A percentile compares a stretch with the other conserved stretches of the same genome.
These are phyloP conservation scores for Hygrophoropsis aurantiaca DNA, from an alignment of 768 basidiomycete species.

Conservation along the genomic window DNA sequence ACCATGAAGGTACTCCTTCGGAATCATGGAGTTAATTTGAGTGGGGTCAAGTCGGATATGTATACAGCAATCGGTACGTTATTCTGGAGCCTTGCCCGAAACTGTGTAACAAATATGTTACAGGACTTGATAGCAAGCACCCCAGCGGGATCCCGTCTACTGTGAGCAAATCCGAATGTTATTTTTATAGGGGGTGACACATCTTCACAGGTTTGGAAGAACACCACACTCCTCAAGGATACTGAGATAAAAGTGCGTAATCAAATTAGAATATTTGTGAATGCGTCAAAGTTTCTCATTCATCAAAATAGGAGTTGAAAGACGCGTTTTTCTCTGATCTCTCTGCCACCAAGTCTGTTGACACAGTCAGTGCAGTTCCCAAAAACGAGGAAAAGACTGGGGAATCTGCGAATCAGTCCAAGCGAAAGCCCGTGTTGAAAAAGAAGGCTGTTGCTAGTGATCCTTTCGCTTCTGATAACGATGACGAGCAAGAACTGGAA, in stretches of 20 bases:
- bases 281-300: not conserved
- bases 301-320: conserved; percentile 51
- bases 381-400: conserved; percentile 19
- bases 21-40: conserved; percentile 62
- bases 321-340: conserved; percentile 59
- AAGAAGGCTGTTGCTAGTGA: conserved; percentile 49
- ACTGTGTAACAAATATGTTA: too few relatives aligned
- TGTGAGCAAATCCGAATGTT: conserved; percentile 33
- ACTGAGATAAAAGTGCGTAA: conserved; percentile 60
- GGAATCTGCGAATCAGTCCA: conserved; percentile 18
- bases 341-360: conserved; percentile 26
- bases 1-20: conserved; percentile 69
- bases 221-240: conserved; percentile 54
- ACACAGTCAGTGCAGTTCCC: conserved; percentile 14
- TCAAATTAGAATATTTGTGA: not conserved
- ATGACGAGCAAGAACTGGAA: conserved; percentile 20
- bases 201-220: conserved; percentile 65
- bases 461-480: conserved; percentile 59
- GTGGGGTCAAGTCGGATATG: conserved; percentile 70
- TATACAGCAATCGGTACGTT: conserved; percentile 60
- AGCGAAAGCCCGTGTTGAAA: conserved; percentile 47
- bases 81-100: too few relatives aligned
- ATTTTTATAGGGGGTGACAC: conserved; percentile 1
- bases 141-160: conserved; percentile 71
- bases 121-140: conserved; percentile 79